These are phyloP conservation scores for Suillus paluster DNA, from an alignment of 768 basidiomycete species.

Conservation along the genomic window DNA sequence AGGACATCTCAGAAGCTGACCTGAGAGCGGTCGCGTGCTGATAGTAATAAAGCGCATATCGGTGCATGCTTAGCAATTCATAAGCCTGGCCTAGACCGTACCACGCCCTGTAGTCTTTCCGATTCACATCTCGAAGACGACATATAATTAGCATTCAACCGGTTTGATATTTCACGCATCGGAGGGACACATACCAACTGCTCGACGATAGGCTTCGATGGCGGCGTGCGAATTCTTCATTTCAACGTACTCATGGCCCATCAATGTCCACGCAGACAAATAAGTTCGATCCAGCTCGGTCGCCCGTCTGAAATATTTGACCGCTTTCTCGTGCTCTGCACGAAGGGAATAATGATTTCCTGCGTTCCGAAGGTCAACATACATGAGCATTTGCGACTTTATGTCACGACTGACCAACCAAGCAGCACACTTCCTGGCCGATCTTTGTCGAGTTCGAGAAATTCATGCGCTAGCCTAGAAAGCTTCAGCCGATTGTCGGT, in stretches of 20 bases:
- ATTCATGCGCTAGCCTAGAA: constrained; percentile 90
- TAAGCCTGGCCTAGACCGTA: constrained; percentile 98
- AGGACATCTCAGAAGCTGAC: constrained; percentile 43
- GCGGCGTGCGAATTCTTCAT: constrained; percentile 99
- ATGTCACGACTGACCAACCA: constrained; percentile 70
- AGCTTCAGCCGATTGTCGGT: constrained; percentile 88
- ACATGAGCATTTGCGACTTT: too few species aligned
- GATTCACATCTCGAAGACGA: constrained; percentile 79
- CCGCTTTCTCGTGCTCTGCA: constrained; percentile 93
- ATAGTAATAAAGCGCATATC: constrained; percentile 95
- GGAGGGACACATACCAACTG: constrained; percentile 73
- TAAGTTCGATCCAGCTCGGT: constrained; percentile 95
- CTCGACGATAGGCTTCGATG: constrained; percentile 95
- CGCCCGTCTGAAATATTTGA: constrained; percentile 92
- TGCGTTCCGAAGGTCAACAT: constrained; percentile 36
- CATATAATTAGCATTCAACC: background rate
- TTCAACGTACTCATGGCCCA: constrained; percentile 99
- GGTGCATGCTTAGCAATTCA: constrained; percentile 94
- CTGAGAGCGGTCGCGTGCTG: constrained; percentile 92
- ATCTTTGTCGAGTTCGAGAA: constrained; percentile 86
- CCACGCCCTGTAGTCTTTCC: constrained; percentile 98
- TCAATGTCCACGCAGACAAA: constrained; percentile 96
- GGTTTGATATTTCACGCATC: background rate
- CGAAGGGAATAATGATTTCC: constrained; percentile 98
- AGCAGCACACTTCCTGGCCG: constrained; percentile 95